Conservation (phyloP, 2,329 filamentous ascomycete species). For the Monilinia fructigena region DNA sequence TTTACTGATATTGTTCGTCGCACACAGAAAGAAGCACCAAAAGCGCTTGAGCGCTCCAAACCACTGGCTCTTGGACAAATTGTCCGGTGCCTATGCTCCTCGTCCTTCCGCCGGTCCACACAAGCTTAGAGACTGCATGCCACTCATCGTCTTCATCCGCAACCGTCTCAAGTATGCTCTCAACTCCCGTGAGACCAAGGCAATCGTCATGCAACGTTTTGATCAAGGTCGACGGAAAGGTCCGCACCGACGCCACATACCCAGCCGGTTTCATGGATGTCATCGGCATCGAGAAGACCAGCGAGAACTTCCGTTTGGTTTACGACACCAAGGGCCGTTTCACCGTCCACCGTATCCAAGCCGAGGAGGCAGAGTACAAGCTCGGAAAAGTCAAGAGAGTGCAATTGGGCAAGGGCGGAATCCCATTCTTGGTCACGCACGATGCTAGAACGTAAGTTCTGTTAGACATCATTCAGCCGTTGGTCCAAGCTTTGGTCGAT, state of each 20-base stretch:
- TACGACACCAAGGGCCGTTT: conserved; percentile 99
- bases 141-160: conserved; percentile 97
- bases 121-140: conserved; percentile 99
- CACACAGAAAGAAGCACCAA: conserved; percentile 91
- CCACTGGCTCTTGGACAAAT: conserved; percentile 99
- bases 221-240: conserved; percentile 99
- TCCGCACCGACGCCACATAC: conserved; percentile 98
- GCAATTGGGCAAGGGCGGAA: conserved; percentile 97
- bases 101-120: conserved; percentile 82
- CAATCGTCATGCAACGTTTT: conserved; percentile 99
- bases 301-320: conserved; percentile 99
- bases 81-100: conserved; percentile 84
- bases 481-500: conserved; percentile 97
- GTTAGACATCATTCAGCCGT: conserved; percentile 99
- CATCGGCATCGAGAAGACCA: conserved; percentile 98
- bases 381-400: conserved; percentile 99
- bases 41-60: conserved; percentile 99
- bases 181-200: conserved; percentile 95
- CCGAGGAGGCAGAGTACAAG: conserved; percentile 99
- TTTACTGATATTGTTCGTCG: conserved; percentile 26
- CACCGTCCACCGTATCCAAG: conserved; percentile 99
- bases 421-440: conserved; percentile 99
- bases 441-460: conserved; percentile 99
- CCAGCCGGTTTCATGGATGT: conserved; percentile 99
- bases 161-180: conserved; percentile 98